Evolutionary conservation across 768 basidiomycete genomes (phyloP).

Genomic region (Suillus variegatus): DNA sequence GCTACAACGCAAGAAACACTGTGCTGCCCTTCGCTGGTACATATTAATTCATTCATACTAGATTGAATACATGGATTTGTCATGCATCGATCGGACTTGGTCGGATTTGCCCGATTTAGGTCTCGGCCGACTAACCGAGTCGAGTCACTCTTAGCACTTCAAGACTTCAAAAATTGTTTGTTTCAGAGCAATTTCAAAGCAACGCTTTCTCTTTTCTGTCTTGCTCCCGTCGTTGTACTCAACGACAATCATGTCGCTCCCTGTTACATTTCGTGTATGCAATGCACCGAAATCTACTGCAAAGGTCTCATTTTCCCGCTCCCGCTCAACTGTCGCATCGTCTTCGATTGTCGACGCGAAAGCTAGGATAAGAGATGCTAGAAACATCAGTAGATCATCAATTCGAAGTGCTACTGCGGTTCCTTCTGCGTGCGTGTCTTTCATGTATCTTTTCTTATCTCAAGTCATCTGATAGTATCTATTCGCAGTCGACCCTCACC

Average conservation of each 20-base stretch:
- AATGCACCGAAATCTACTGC: slow-evolving; percentile 38
- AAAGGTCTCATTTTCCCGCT: slow-evolving; percentile 41
- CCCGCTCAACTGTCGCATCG: slow-evolving; percentile 50
- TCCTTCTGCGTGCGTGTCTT: slow-evolving; percentile 54
- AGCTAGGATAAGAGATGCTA: slow-evolving; percentile 73
- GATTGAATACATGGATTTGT: neutral
- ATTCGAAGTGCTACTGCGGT: slow-evolving; percentile 60
- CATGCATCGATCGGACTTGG: neutral
- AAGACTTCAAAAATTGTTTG: slow-evolving; percentile 8
- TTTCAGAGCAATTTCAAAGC: slow-evolving; percentile 10
- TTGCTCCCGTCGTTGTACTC: slow-evolving; percentile 14
- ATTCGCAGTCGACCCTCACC: slow-evolving; percentile 58
- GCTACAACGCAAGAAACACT: no score
- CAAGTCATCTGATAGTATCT: slow-evolving; percentile 10
- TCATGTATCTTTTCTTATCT: slow-evolving; percentile 9
- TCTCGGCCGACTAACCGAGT: slow-evolving; percentile 26
- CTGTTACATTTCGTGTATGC: slow-evolving; percentile 44
- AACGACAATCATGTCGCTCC: slow-evolving; percentile 41
- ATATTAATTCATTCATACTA: no score
- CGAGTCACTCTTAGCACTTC: slow-evolving; percentile 18
- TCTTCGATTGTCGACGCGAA: slow-evolving; percentile 76
- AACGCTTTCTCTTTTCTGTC: slow-evolving; percentile 6
- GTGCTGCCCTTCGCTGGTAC: no score
- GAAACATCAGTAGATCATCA: slow-evolving; percentile 73
- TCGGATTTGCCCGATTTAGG: slow-evolving; percentile 21